These are phyloP conservation scores for Halteria grandinella DNA, from an alignment of 73 alveolate genomes.

Conservation along the genomic window DNA sequence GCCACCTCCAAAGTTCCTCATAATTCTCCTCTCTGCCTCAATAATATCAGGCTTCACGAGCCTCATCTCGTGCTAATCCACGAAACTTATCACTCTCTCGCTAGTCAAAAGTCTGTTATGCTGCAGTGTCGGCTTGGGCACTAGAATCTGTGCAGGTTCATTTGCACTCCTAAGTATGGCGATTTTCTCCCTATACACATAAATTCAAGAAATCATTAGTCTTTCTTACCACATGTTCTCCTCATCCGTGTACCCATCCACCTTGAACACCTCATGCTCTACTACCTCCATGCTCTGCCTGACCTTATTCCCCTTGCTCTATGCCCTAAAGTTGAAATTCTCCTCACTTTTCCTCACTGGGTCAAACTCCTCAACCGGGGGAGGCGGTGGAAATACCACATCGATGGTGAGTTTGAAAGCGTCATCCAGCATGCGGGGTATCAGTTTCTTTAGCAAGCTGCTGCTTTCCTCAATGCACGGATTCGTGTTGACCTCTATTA, in stretches of 20 bases:
- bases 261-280: slow-evolving; percentile 40
- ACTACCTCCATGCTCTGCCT: slow-evolving; percentile 47
- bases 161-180: background rate
- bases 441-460: slow-evolving; percentile 55
- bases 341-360: background rate
- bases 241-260: slow-evolving; percentile 59
- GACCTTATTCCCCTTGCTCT: slow-evolving; percentile 14
- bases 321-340: background rate
- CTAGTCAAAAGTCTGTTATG: background rate
- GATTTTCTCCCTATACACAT: slow-evolving; percentile 16
- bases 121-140: background rate
- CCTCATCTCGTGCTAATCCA: slow-evolving; percentile 16
- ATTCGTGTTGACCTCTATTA: slow-evolving; percentile 85
- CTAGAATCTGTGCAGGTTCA: background rate
- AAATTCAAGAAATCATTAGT: background rate
- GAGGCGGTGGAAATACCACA: slow-evolving; percentile 60
- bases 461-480: slow-evolving; percentile 80
- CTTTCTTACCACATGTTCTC: slow-evolving; percentile 68
- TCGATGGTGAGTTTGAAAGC: slow-evolving; percentile 79
- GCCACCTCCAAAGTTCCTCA: too few species aligned
- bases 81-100: background rate
- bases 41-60: background rate
- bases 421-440: slow-evolving; percentile 80
- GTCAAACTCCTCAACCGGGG: background rate
- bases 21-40: background rate